Evolutionary conservation across 345 rosid species (phyloP).

Genomic region (Angophora floribunda): DNA sequence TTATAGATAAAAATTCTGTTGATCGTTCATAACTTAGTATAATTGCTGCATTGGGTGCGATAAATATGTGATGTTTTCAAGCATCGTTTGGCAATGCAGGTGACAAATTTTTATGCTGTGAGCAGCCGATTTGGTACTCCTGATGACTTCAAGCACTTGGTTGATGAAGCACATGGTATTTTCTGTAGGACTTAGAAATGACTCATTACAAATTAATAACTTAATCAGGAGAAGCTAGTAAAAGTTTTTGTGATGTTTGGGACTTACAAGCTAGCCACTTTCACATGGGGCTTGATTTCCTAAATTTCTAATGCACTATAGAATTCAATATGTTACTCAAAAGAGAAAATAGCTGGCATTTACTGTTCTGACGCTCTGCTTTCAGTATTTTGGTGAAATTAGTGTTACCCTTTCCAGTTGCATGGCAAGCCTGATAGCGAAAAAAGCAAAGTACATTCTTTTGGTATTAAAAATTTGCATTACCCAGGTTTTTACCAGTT

Average conservation of each 20-base stretch:
- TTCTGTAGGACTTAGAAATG: not conserved
- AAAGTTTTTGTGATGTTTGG: not conserved
- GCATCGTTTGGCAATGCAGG: constrained; percentile 17
- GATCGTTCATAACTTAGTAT: not conserved
- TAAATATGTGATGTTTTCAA: not conserved
- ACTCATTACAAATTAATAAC: not conserved
- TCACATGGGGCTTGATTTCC: not conserved
- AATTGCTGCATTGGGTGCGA: not conserved
- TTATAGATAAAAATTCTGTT: not conserved
- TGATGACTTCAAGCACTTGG: constrained; percentile 87
- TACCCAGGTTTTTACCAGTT: not conserved
- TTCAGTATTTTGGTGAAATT: not conserved
- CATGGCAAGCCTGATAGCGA: not conserved
- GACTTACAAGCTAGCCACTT: not conserved
- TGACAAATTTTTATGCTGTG: constrained; percentile 81
- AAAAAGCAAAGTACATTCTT: not conserved
- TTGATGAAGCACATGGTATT: constrained; percentile 94
- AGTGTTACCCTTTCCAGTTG: not conserved
- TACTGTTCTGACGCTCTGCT: not conserved
- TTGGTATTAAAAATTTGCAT: not conserved
- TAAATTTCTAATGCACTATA: not conserved
- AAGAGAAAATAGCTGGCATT: not conserved
- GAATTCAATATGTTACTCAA: not conserved
- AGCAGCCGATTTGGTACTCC: constrained; percentile 96
- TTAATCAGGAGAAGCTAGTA: not conserved